Percentiles rank a stretch among this genome's conserved stretches.
phyloP scores from a whole-genome alignment of 75 land plant species.

The Larix kaempferi region DNA sequence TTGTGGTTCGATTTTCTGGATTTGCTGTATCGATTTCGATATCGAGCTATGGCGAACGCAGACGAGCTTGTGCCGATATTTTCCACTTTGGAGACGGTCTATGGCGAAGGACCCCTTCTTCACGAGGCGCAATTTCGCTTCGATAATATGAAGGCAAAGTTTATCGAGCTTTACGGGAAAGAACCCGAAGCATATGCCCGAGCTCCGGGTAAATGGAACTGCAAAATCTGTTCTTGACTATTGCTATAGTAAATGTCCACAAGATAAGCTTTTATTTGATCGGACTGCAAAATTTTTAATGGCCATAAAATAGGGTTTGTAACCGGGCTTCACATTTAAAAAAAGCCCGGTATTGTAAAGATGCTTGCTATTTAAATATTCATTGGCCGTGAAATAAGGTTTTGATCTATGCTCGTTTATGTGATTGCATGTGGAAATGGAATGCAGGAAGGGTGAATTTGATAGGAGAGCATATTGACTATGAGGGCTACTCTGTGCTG shows the following conservation, averaged over 20 bases:
- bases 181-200: constrained; percentile 79
- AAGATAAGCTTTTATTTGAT: too few species aligned
- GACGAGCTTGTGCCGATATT: constrained; percentile 65
- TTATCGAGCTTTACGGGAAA: constrained; percentile 59
- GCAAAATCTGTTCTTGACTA: too few species aligned
- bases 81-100: constrained; percentile 59
- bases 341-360: too few species aligned
- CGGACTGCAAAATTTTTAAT: too few species aligned
- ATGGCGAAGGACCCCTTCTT: constrained; percentile 63
- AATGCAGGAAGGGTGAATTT: constrained; percentile 87
- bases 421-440: neutral
- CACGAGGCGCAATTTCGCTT: constrained; percentile 77
- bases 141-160: constrained; percentile 54
- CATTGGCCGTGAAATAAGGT: too few species aligned
- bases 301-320: too few species aligned
- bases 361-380: too few species aligned
- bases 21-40: neutral
- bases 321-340: too few species aligned
- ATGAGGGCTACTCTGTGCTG: constrained; percentile 96
- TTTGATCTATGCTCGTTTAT: too few species aligned
- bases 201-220: constrained; percentile 66
- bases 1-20: too few species aligned
- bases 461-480: constrained; percentile 98
- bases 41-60: constrained; percentile 49
- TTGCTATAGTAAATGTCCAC: too few species aligned